Evolutionary conservation across 768 basidiomycete species (phyloP).

Genomic region (Asterophora lycoperdoides): DNA sequence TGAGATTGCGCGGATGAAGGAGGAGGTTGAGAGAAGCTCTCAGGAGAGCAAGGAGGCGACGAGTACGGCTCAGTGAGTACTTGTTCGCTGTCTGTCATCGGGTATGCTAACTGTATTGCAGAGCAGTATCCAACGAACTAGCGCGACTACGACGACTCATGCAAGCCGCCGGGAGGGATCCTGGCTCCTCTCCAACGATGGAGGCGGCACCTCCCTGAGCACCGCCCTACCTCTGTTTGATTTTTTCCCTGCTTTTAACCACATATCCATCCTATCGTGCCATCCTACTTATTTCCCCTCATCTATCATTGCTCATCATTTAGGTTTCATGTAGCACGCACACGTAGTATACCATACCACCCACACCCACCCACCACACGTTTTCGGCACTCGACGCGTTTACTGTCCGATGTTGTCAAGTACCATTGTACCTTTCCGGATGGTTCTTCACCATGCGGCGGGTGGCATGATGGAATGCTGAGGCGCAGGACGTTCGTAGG

Average conservation of each 20-base stretch:
- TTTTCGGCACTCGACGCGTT: neutral
- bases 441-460: no score
- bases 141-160: slow-evolving; percentile 70
- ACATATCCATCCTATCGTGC: neutral
- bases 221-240: neutral
- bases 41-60: slow-evolving; percentile 53
- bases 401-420: slow-evolving; percentile 5
- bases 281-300: neutral
- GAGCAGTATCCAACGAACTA: slow-evolving; percentile 59
- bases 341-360: slow-evolving; percentile 10
- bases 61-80: slow-evolving; percentile 58
- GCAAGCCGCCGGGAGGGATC: slow-evolving; percentile 43
- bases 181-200: slow-evolving; percentile 13
- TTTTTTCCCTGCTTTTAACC: neutral
- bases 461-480: no score
- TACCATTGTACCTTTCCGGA: no score
- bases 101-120: slow-evolving; percentile 23
- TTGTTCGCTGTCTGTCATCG: slow-evolving; percentile 4
- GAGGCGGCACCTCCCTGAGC: slow-evolving; percentile 12
- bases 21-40: slow-evolving; percentile 48
- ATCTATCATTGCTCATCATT: slow-evolving; percentile 12
- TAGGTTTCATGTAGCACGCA: slow-evolving; percentile 17
- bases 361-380: slow-evolving; percentile 1
- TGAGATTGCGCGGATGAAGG: slow-evolving; percentile 52
- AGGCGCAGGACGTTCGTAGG: no score